A percentile compares a stretch with the other conserved stretches of the same genome.
phyloP scores from a whole-genome alignment of 768 basidiomycete genomes.

The Suillus subluteus region DNA sequence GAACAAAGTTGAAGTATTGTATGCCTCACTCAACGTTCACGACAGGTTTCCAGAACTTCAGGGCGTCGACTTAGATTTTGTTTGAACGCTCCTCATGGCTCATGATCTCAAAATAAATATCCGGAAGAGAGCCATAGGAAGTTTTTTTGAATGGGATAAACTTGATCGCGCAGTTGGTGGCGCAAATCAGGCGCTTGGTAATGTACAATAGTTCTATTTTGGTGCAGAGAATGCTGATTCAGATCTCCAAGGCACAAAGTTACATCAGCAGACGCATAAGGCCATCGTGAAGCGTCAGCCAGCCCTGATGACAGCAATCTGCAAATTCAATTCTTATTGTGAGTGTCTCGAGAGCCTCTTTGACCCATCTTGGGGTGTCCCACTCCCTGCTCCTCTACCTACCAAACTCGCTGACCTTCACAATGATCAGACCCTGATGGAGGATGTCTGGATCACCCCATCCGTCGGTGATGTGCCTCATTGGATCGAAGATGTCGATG shows the following conservation, averaged over 20 bases:
- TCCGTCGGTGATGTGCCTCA: too few relatives aligned
- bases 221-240: neutral
- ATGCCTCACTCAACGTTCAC: conserved; percentile 31
- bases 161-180: too few relatives aligned
- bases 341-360: conserved; percentile 22
- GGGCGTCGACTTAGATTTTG: conserved; percentile 31
- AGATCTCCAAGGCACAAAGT: conserved; percentile 27
- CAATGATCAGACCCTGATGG: too few relatives aligned
- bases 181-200: conserved; percentile 25
- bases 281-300: conserved; percentile 32
- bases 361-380: conserved; percentile 30
- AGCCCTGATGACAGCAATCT: conserved; percentile 24
- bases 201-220: neutral
- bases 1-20: too few relatives aligned
- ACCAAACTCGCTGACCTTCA: too few relatives aligned
- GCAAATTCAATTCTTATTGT: conserved; percentile 35
- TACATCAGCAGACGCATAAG: conserved; percentile 34
- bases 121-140: conserved; percentile 36
- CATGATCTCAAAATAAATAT: conserved; percentile 46
- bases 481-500: conserved; percentile 34
- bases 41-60: conserved; percentile 37
- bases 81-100: conserved; percentile 36
- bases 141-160: conserved; percentile 43
- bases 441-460: too few relatives aligned
- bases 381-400: conserved; percentile 30